phyloP scores from a whole-genome alignment of 768 basidiomycete genomes.

The Rhodotorula taiwanensis region DNA sequence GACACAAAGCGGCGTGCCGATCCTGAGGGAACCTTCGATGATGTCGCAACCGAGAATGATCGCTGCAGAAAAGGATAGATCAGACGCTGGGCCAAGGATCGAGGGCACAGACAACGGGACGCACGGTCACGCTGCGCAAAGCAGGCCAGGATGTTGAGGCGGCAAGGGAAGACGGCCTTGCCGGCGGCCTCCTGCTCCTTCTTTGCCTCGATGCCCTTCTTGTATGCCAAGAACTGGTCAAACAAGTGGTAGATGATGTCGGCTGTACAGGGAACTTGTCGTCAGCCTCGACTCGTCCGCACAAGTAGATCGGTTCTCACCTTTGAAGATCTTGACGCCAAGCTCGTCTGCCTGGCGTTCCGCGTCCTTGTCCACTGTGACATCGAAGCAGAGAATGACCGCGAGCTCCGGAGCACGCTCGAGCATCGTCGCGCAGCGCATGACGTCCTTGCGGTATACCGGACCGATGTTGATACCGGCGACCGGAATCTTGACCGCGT shows the following conservation, averaged over 20 bases:
- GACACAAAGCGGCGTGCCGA: conserved; percentile 91
- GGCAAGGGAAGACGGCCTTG: conserved; percentile 93
- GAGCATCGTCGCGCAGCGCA: conserved; percentile 85
- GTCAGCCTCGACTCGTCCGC: too few species aligned
- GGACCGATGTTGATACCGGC: conserved; percentile 97
- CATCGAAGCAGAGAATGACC: conserved; percentile 94
- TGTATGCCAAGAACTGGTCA: conserved; percentile 91
- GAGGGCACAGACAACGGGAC: background rate
- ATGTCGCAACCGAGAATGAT: conserved; percentile 97
- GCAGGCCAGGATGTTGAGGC: conserved; percentile 82
- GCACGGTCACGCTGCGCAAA: conserved; percentile 85
- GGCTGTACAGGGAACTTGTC: conserved; percentile 56
- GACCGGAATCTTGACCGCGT: conserved; percentile 68
- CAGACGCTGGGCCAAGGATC: background rate
- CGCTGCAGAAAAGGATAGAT: background rate
- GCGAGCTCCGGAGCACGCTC: conserved; percentile 94
- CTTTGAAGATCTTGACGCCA: conserved; percentile 89
- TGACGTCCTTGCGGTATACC: conserved; percentile 89
- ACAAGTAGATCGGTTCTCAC: too few species aligned
- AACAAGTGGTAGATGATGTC: conserved; percentile 99
- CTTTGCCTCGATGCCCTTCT: conserved; percentile 82
- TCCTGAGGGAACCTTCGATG: conserved; percentile 77
- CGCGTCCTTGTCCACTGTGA: conserved; percentile 85
- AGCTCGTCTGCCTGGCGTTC: conserved; percentile 86
- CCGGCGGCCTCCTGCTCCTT: conserved; percentile 86